Evolutionary conservation across 495 filamentous ascomycete genomes (phyloP), one percentile per base, ranked within the genome.

Genomic region (Xylaria intraflava): DNA sequence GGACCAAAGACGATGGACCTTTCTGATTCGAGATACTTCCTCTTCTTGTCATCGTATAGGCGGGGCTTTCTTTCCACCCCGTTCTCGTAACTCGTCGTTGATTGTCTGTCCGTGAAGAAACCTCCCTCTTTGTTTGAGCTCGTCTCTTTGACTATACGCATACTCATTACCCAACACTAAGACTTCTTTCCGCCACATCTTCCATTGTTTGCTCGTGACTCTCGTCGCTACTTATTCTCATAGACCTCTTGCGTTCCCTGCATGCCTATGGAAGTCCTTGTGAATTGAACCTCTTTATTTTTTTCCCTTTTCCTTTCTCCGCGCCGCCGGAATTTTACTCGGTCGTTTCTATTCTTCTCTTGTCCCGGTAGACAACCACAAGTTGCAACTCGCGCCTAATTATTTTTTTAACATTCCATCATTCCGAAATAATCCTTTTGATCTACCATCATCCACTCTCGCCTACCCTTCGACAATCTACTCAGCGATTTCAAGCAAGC

Each of bases 141-240:
- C 47, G n/a, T 30, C 39, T 45, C 40, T 45, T 33, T 41, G 44
- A 46, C 36, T 36, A 47, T 31, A 55, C 46, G 46, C 30, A n/a
- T 29, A 2, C 46, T 46, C 49, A 40, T 38, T 35, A 30, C 46
- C 55, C 53, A 58, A 39, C 31, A 38, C 51, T 40, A 19, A 50
- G 52, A 51, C 44, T 43, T 56, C 45, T 51, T 35, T 43, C 26
- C 23, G 40, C 26, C 31, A 51, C 41, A 29, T 44, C 29, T 16
- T 36, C 52, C 58, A 64, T 66, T 66, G 61, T 66, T 19, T 51
- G 38, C 48, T 39, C 44, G 54, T 58, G 29, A 52, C 49, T 59
- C 45, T 44, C 43, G 49, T 11, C 11, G 42, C 42, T 62, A 27
- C 30, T 66, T 66, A 62, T 60, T 53, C 54, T 51, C 44, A 27